These are phyloP conservation scores for Chaetomium globosum DNA, from an alignment of 2,329 filamentous ascomycete species.

Conservation along the genomic window DNA sequence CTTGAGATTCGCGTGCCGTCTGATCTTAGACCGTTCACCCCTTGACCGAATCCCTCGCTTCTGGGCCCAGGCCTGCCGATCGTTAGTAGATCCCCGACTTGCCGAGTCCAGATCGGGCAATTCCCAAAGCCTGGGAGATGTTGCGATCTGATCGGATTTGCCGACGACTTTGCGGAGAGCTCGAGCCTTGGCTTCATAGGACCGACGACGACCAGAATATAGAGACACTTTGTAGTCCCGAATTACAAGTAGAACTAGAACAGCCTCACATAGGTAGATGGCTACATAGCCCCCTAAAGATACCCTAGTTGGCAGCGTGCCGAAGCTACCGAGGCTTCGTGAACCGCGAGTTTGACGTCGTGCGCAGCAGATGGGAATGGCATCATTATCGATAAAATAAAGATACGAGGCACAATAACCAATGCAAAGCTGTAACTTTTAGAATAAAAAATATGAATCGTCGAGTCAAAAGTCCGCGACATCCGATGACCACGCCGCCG, in stretches of 20 bases:
- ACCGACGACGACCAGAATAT: background rate
- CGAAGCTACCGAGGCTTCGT: background rate
- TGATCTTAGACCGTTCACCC: background rate
- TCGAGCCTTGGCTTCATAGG: background rate
- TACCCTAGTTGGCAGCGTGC: background rate
- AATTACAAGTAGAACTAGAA: no score
- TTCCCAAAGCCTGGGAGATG: background rate
- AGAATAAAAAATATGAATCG: background rate
- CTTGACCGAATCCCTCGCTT: slow-evolving; percentile 1
- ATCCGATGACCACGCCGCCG: background rate
- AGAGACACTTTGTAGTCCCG: no score
- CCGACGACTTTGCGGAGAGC: background rate
- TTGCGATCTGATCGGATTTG: background rate
- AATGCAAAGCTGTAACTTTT: background rate
- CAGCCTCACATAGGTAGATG: no score
- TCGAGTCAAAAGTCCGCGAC: background rate
- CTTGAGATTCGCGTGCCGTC: background rate
- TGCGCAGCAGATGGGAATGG: background rate
- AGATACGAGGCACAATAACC: background rate
- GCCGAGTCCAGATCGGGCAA: slow-evolving; percentile 4
- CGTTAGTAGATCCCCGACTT: slow-evolving; percentile 1
- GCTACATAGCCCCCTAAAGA: no score
- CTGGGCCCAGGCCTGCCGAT: slow-evolving; percentile 4
- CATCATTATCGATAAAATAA: background rate
- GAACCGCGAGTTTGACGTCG: background rate